Evolutionary conservation across 192 early-diverging fungal species (phyloP), one percentile per base, ranked within the genome.

Genomic region (Helicostylum pulchrum): DNA sequence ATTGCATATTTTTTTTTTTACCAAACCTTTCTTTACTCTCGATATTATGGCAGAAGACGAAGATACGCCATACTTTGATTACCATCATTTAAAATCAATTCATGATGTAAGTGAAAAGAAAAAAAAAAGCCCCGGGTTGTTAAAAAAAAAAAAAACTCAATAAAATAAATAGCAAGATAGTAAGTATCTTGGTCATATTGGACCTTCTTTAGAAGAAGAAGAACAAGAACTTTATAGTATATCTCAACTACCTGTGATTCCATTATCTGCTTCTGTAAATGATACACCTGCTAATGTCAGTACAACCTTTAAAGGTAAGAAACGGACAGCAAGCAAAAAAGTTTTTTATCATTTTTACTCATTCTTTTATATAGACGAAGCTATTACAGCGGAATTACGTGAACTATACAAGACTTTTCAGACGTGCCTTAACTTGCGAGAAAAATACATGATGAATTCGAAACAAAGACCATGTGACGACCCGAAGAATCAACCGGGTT

Each of bases 371-470:
- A 7, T 59, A 59, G 57, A 59, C 36, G 57, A 59, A 21, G 46
- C 84, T 21, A 79, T 92, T 15, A 76, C 78, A 2, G 73, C 78
- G 47, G 90, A 93, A 65, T 69, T 92, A 9, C 65, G 76, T 34
- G 74, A 79, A 12, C 78, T 92, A n/a, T 89, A 90, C 62, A 72
- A 77, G 5, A 65, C 70, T 11, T 78, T 95, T 45, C 80, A 87
- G 49, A 67, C 80, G 39, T 96, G 94, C 75, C 85, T 95, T 10
- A 78, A 82, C 32, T 68, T 96, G 43, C 86, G 96, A 31, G 81
- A 87, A 59, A 88, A 91, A 63, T 98, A 98, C 81, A 96, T 98
- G 88, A 54, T 61, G 32, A 52, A 75, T 11, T 88, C 85, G 9
- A 70, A 76, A 12, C 96, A 98, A 75, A 76, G 82, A 31, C 74